These are phyloP conservation scores for Pythium biforme DNA, from an alignment of 352 stramenopile species.

Conservation along the genomic window DNA sequence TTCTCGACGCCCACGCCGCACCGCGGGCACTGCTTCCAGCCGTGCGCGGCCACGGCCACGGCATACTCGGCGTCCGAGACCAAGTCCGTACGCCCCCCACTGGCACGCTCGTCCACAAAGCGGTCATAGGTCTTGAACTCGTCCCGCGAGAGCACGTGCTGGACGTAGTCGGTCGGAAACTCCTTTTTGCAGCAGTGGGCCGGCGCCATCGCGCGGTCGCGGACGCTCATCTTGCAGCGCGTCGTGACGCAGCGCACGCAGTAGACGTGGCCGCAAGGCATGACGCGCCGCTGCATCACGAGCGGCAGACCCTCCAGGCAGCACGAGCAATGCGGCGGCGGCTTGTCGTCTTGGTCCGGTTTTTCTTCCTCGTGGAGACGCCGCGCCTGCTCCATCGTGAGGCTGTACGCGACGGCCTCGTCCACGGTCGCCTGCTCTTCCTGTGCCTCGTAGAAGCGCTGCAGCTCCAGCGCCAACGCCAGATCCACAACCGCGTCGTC, in stretches of 20 bases:
- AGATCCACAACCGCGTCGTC: background rate
- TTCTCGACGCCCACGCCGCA: constrained; percentile 69
- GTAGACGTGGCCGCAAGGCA: constrained; percentile 65
- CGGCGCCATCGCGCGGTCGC: constrained; percentile 55
- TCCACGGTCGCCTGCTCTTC: constrained; percentile 39
- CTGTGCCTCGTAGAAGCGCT: constrained; percentile 38
- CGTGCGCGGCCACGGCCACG: constrained; percentile 29
- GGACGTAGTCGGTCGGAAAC: constrained; percentile 62
- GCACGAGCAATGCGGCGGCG: constrained; percentile 38
- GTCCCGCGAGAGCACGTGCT: constrained; percentile 30
- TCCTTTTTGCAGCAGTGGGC: constrained; percentile 75
- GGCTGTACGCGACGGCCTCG: constrained; percentile 42
- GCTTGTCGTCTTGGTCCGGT: constrained; percentile 34
- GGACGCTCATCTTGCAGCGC: constrained; percentile 51
- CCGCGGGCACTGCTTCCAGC: constrained; percentile 58
- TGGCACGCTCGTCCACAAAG: constrained; percentile 62
- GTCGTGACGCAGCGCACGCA: constrained; percentile 51
- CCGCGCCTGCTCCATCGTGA: constrained; percentile 40
- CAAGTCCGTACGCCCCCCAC: constrained; percentile 37
- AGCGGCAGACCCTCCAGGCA: constrained; percentile 31
- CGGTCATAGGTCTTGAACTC: constrained; percentile 46
- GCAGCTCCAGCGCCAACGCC: constrained; percentile 31
- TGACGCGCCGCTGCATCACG: constrained; percentile 22
- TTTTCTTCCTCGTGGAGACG: constrained; percentile 23
- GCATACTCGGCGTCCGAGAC: constrained; percentile 58